Base-by-base conservation (phyloP, 2,329 filamentous ascomycete species). In the Sphaceloma murrayae region DNA sequence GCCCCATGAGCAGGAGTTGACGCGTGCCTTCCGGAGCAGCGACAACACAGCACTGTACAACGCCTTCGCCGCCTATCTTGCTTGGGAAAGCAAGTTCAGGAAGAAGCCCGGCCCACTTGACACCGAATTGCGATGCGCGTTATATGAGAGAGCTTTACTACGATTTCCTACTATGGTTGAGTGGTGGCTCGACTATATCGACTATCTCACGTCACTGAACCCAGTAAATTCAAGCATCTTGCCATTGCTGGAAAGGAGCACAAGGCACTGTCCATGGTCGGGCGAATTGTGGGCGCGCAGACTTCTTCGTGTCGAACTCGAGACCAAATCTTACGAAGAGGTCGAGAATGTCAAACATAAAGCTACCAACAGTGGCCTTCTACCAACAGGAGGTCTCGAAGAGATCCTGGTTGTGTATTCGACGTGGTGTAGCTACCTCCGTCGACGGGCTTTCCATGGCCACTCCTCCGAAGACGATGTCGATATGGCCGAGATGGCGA, bases 351-450 rank as follows among this genome's bases (percentile, higher is more conserved):
- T 95, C 61, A 98, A 98, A 63, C 86, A 95, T 61, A 80, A 80
- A 32, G 91, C 91, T 5, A 96, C 88, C 0, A 85, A 81, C 56
- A 86, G 85, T 40, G 81, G 86, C 6, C 72, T 93, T 31, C 71
- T 96, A 4, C 87, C 94, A 59, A 80, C 83, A 50, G 80, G 86
- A 49, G 88, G 87, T 17, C 82, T 95, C 72, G 78, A 86, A 39
- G 84, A 88, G 52, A 78, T 95, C 22, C 75, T 96, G 48, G 86
- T 94, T 55, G 85, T 96, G 57, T 87, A 95, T 57, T 79, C 85
- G 43, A 82, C 88, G 0, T 98, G 91, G 91, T 95, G 89, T 58
- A 87, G 86, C 39, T 96, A 89, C 54, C 72, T 98, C 14, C 86
- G 89, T 52, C 82, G 91, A 17, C 80, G 80, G 38, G 86, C 89